Percentiles rank a stretch among this genome's conserved stretches.
These are phyloP conservation scores for Citrus mangshanensis DNA, from an alignment of 345 rosid species.

Conservation along the genomic window DNA sequence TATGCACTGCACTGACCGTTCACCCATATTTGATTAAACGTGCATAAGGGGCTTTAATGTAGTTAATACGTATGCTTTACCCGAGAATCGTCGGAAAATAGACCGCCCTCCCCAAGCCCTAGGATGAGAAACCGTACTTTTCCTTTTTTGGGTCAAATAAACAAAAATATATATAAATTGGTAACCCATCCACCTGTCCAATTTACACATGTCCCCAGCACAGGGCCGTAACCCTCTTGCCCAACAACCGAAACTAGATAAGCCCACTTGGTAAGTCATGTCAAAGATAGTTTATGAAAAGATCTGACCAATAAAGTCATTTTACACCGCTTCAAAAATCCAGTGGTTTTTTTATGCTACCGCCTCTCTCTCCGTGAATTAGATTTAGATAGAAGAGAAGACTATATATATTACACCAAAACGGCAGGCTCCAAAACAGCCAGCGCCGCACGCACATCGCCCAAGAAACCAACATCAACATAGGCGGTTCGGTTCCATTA, in stretches of 20 bases:
- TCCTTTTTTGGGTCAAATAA: no score
- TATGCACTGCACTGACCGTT: no score
- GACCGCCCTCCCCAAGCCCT: background rate
- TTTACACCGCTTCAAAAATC: background rate
- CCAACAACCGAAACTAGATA: background rate
- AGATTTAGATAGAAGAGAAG: no score
- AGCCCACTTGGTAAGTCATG: no score
- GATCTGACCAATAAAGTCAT: background rate
- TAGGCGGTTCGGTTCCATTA: conserved; percentile 8
- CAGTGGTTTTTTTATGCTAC: background rate
- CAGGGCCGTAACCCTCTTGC: no score
- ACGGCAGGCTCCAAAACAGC: conserved; percentile 14
- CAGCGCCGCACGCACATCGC: conserved; percentile 24
- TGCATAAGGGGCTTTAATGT: no score
- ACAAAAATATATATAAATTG: no score
- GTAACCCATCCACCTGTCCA: no score
- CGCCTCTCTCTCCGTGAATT: background rate
- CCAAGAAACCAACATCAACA: background rate
- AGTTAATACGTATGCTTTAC: no score
- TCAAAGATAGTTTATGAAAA: background rate
- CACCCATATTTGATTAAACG: background rate
- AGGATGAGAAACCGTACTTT: background rate
- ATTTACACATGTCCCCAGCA: no score
- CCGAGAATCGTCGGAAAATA: background rate
- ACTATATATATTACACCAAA: background rate